Evolutionary conservation across 2,329 filamentous ascomycete genomes (phyloP), one percentile per base, ranked within the genome.

Genomic region (Epichloe glyceriae): DNA sequence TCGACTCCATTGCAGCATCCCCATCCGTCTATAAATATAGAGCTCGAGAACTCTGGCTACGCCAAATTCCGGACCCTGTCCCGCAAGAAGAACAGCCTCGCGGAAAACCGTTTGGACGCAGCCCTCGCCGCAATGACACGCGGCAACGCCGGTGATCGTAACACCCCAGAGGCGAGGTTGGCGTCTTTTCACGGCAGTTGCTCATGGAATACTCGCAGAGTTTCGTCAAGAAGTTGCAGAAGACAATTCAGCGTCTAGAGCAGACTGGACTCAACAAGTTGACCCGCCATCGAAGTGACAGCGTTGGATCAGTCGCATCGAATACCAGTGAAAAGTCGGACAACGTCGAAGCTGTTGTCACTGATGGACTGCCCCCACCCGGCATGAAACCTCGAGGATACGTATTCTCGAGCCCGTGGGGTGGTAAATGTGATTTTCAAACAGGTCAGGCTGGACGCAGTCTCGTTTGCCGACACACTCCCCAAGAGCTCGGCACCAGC

Each of bases 331-430:
- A 46, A 20, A 17, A 20, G 5, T n/a, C 41, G 10, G 52, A 42
- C 7, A 30, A n/a, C 6, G 22, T 12, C 4, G 52, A 52, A 7
- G 19, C 39, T 15, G 39, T 49, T 17, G 30, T 30, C 14, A 50
- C 52, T 17, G 34, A 34, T 20, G 52, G 50, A 12, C 42, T 38
- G 6, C 52, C 47, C 11, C 52, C 50, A 15, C 35, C 52, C 5
- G 46, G 53, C 17, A 69, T 73, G 54, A 77, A 71, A 50, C 73
- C 81, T 0, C 74, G 75, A 34, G 85, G 82, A 17, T 95, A 94
- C 66, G 78, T 81, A 1, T 96, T 96, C 62, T 70, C 73, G 19
- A 93, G 86, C 41, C 90, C 89, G 0, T 97, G 91, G 91, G 82
- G 88, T 54, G 86, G 88, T 15, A 78, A 78, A 41, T 97, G 91